Conservation (phyloP, 2,329 filamentous ascomycete genomes). For the Lachnellula suecica region DNA sequence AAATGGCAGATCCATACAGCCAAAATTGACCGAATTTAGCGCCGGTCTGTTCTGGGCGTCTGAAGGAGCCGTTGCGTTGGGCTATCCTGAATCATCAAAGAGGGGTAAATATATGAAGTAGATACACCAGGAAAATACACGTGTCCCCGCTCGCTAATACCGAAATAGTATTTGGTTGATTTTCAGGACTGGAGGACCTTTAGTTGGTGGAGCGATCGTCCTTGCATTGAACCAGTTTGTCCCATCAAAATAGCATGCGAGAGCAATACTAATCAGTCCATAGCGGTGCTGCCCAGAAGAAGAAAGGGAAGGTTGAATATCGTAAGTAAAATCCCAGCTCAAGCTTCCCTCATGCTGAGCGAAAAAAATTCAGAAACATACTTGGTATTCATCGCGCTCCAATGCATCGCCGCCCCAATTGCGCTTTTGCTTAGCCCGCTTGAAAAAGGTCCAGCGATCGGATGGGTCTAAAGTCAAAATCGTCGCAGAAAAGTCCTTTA, state of each 20-base stretch:
- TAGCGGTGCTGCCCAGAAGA: not conserved
- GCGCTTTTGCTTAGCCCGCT: slow-evolving; percentile 61
- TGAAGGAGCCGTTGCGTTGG: slow-evolving; percentile 69
- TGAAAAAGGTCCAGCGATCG: slow-evolving; percentile 57
- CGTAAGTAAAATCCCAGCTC: too few relatives aligned
- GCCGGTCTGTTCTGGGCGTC: slow-evolving; percentile 70
- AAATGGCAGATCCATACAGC: not conserved
- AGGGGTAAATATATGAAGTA: slow-evolving; percentile 50
- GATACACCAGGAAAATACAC: not conserved
- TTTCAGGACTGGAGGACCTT: slow-evolving; percentile 58
- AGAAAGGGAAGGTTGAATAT: not conserved
- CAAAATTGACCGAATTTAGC: slow-evolving; percentile 8
- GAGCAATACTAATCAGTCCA: not conserved
- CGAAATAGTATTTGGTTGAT: slow-evolving; percentile 60
- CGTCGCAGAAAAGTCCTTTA: slow-evolving; percentile 53
- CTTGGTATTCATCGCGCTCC: slow-evolving; percentile 67
- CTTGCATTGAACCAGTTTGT: slow-evolving; percentile 56
- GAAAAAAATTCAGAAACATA: slow-evolving; percentile 47
- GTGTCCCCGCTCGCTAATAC: not conserved
- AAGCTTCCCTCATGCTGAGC: not conserved
- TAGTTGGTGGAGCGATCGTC: slow-evolving; percentile 69
- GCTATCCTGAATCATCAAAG: slow-evolving; percentile 69
- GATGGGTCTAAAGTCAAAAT: slow-evolving; percentile 56
- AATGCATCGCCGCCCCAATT: slow-evolving; percentile 61
- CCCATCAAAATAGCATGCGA: slow-evolving; percentile 28